These are phyloP conservation scores for Vigna unguiculata DNA, from an alignment of 306 rosid species.

Conservation along the genomic window DNA sequence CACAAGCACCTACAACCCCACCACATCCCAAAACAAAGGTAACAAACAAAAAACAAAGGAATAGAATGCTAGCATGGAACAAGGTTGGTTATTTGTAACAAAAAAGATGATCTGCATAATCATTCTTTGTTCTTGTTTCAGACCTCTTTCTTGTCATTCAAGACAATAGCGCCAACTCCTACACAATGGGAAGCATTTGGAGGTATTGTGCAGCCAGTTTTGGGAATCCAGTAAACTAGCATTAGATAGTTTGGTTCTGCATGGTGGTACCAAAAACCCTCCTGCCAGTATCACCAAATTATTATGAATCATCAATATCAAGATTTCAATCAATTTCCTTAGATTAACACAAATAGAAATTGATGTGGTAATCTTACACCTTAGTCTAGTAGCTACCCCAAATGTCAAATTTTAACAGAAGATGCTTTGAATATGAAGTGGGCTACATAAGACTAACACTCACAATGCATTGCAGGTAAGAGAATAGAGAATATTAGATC, in stretches of 20 bases:
- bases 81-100: conserved; percentile 21
- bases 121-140: not conserved
- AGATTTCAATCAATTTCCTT: conserved; percentile 13
- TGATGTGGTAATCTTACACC: not conserved
- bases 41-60: not conserved
- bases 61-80: not conserved
- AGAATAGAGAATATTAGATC: not conserved
- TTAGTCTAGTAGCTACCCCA: not conserved
- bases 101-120: conserved; percentile 22
- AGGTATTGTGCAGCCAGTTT: conserved; percentile 58
- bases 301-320: conserved; percentile 2
- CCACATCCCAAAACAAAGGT: conserved; percentile 1
- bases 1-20: conserved; percentile 52
- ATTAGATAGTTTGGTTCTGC: conserved; percentile 64
- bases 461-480: not conserved
- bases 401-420: not conserved
- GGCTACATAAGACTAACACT: not conserved
- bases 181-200: conserved; percentile 64
- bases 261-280: conserved; percentile 67
- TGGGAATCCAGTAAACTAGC: conserved; percentile 66
- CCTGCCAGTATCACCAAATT: conserved; percentile 48
- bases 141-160: conserved; percentile 63
- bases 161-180: conserved; percentile 54
- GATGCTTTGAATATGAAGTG: not conserved
- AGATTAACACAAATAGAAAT: not conserved